These are phyloP conservation scores for Daldinia concentrica DNA, from an alignment of 495 filamentous ascomycete genomes.

Conservation along the genomic window DNA sequence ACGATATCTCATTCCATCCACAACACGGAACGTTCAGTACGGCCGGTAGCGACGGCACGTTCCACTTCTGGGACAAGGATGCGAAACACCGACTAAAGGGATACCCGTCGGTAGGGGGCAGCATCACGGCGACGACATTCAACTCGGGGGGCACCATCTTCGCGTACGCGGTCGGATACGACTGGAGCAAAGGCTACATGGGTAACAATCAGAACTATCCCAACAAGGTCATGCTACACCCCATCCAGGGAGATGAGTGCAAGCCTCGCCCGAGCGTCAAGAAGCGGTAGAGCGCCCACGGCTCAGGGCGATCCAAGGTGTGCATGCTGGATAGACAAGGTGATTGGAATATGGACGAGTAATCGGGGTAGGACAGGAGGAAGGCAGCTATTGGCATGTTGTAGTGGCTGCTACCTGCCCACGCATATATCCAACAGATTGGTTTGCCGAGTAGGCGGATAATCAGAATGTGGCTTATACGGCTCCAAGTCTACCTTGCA, in stretches of 20 bases:
- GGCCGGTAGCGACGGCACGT: slow-evolving; percentile 86
- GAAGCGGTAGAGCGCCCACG: slow-evolving; percentile 65
- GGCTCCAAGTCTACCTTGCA: background rate
- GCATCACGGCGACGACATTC: slow-evolving; percentile 82
- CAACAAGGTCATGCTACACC: slow-evolving; percentile 90
- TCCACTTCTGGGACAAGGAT: slow-evolving; percentile 92
- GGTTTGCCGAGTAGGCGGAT: background rate
- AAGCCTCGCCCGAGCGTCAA: slow-evolving; percentile 77
- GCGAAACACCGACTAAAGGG: slow-evolving; percentile 87
- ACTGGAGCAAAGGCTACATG: slow-evolving; percentile 91
- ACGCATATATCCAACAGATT: background rate
- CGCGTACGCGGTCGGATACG: slow-evolving; percentile 91
- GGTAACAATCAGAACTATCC: slow-evolving; percentile 72
- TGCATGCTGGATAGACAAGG: background rate
- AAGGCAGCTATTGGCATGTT: background rate
- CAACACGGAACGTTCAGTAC: slow-evolving; percentile 85
- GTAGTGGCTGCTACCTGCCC: background rate
- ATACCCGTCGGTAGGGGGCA: slow-evolving; percentile 83
- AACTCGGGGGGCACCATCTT: slow-evolving; percentile 81
- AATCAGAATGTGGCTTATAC: background rate
- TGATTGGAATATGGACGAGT: background rate
- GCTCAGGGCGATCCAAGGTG: background rate
- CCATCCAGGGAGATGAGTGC: slow-evolving; percentile 77
- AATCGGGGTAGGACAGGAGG: background rate
- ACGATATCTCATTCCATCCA: slow-evolving; percentile 89